Conservation (phyloP, 148 eudicot species). For the Suaeda aralocaspica region DNA sequence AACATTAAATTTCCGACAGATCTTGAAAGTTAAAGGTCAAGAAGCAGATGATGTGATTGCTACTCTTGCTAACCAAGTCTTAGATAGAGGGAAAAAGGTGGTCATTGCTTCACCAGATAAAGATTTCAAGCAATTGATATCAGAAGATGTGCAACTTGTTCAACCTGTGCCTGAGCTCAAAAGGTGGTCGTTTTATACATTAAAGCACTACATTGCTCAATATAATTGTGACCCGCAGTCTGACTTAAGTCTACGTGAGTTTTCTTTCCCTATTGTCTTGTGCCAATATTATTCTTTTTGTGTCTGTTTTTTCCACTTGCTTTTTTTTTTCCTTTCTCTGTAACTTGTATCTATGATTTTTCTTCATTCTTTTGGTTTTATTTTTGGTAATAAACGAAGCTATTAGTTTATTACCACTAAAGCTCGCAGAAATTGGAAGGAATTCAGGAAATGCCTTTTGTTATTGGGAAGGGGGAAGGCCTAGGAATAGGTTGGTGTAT, state of each 20-base stretch:
- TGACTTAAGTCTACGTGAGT: slow-evolving; percentile 87
- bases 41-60: slow-evolving; percentile 98
- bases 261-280: slow-evolving; percentile 6
- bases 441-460: neutral
- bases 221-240: slow-evolving; percentile 81
- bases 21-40: slow-evolving; percentile 62
- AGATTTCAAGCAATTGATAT: slow-evolving; percentile 95
- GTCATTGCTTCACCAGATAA: slow-evolving; percentile 97
- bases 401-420: neutral
- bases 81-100: slow-evolving; percentile 47
- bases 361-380: neutral
- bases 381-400: too few relatives aligned
- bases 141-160: slow-evolving; percentile 91
- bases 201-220: slow-evolving; percentile 82
- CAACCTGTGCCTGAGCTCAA: slow-evolving; percentile 64
- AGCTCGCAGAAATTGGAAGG: neutral
- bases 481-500: neutral
- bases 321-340: neutral
- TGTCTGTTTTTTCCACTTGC: neutral
- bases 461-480: too few relatives aligned
- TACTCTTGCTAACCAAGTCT: slow-evolving; percentile 61
- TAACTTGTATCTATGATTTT: neutral
- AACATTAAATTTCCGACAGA: slow-evolving; percentile 35
- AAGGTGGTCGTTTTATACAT: slow-evolving; percentile 94
- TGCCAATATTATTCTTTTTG: neutral